phyloP scores from a whole-genome alignment of 2,329 filamentous ascomycete genomes.

The Aureobasidium sp. region DNA sequence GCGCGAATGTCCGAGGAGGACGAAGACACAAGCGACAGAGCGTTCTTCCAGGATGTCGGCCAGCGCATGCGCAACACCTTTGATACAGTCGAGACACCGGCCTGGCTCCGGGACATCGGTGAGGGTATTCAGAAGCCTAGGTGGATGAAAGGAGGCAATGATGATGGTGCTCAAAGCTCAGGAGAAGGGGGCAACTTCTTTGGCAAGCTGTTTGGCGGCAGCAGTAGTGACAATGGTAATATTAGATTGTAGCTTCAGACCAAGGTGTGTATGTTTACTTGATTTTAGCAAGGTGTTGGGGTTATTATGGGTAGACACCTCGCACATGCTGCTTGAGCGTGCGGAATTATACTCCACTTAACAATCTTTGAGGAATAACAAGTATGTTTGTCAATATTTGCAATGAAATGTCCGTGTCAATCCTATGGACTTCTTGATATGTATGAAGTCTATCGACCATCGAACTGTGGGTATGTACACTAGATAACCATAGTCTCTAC shows the following conservation, averaged over 20 bases:
- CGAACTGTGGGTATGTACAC: neutral
- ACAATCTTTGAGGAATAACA: neutral
- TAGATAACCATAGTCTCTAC: conserved; percentile 64
- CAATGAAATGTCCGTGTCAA: no score
- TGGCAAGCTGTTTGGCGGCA: conserved; percentile 27
- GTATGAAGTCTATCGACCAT: neutral
- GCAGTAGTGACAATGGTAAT: conserved; percentile 17
- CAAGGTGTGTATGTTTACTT: neutral
- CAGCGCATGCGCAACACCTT: conserved; percentile 88
- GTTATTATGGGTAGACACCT: neutral
- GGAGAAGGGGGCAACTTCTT: conserved; percentile 20
- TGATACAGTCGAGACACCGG: conserved; percentile 70
- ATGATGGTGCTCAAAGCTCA: conserved; percentile 10
- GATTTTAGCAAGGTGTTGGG: conserved; percentile 5
- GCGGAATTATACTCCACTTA: no score
- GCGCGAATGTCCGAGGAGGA: conserved; percentile 31
- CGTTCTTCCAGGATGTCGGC: conserved; percentile 74
- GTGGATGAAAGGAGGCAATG: conserved; percentile 59
- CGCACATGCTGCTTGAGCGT: neutral
- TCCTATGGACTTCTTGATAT: no score
- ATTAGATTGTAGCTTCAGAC: neutral
- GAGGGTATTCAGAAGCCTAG: conserved; percentile 65
- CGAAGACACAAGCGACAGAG: conserved; percentile 56
- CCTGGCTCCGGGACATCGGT: conserved; percentile 69
- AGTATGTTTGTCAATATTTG: neutral